Conservation (phyloP, 257 asterid species). For the Thymus quinquecostatus region DNA sequence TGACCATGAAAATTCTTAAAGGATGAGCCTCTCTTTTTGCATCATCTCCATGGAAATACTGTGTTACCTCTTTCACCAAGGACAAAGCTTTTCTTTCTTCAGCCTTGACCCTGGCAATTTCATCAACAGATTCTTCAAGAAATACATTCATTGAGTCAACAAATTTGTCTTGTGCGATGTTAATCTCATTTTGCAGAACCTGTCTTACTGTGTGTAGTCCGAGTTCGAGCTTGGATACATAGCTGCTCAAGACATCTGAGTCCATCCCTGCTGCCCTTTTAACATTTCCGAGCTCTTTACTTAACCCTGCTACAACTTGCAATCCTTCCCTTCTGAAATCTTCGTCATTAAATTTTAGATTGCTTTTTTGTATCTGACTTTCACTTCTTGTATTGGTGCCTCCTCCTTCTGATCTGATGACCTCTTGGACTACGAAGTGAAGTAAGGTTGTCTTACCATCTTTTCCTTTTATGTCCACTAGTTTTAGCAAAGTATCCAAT, state of each 20-base stretch:
- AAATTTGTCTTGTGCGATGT: slow-evolving; percentile 54
- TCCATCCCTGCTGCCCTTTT: slow-evolving; percentile 91
- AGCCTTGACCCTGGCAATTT: slow-evolving; percentile 61
- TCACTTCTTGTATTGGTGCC: slow-evolving; percentile 37
- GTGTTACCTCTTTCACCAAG: slow-evolving; percentile 75
- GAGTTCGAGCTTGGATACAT: slow-evolving; percentile 69
- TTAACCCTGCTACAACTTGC: slow-evolving; percentile 68
- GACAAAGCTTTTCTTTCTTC: slow-evolving; percentile 78
- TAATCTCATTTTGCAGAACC: slow-evolving; percentile 57
- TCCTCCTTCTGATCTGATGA: slow-evolving; percentile 73
- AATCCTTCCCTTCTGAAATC: slow-evolving; percentile 70
- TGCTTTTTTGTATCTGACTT: slow-evolving; percentile 35
- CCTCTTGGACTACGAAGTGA: slow-evolving; percentile 92
- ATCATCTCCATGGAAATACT: slow-evolving; percentile 82
- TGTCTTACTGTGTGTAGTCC: slow-evolving; percentile 74
- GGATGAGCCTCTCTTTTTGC: slow-evolving; percentile 82
- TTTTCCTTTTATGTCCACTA: slow-evolving; percentile 83
- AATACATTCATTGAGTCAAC: slow-evolving; percentile 70
- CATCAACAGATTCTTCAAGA: slow-evolving; percentile 65
- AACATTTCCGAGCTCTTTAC: slow-evolving; percentile 76
- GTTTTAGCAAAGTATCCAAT: slow-evolving; percentile 76
- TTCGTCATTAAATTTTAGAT: slow-evolving; percentile 50
- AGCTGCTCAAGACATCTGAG: slow-evolving; percentile 76
- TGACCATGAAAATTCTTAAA: slow-evolving; percentile 69
- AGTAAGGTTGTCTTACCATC: slow-evolving; percentile 93